These are phyloP conservation scores for Diatrype stigma DNA, from an alignment of 2,329 filamentous ascomycete species.

Conservation along the genomic window DNA sequence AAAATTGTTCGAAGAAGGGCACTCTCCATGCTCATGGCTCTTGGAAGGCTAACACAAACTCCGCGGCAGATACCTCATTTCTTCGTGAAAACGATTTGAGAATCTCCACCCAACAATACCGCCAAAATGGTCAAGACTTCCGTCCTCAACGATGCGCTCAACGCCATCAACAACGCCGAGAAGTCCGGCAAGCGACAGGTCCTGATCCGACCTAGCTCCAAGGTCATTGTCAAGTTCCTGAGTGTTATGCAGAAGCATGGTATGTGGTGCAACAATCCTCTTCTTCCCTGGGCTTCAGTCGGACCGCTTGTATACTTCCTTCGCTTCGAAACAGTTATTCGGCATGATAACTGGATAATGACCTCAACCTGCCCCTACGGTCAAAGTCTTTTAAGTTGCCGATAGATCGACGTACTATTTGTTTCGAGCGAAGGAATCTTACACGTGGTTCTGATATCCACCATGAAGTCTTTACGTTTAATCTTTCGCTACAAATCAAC, in stretches of 20 bases:
- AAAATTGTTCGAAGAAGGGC: constrained; percentile 46
- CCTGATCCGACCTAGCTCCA: constrained; percentile 94
- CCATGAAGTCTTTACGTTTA: constrained; percentile 87
- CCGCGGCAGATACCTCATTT: constrained; percentile 62
- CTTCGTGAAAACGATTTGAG: constrained; percentile 59
- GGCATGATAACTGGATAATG: constrained; percentile 99
- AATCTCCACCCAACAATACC: constrained; percentile 64
- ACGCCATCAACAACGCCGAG: constrained; percentile 99
- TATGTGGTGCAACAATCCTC: constrained; percentile 51
- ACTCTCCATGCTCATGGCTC: constrained; percentile 65
- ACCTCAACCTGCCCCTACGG: constrained; percentile 72
- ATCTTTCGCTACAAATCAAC: constrained; percentile 77
- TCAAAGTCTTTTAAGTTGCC: constrained; percentile 99
- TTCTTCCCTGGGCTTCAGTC: constrained; percentile 4
- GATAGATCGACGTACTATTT: constrained; percentile 70
- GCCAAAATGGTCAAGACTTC: constrained; percentile 98
- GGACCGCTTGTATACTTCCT: constrained; percentile 1
- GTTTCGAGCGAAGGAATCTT: constrained; percentile 74
- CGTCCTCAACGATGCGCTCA: constrained; percentile 98
- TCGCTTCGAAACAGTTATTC: constrained; percentile 45
- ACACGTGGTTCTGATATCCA: constrained; percentile 81
- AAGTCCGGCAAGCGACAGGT: constrained; percentile 99
- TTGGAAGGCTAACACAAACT: constrained; percentile 56
- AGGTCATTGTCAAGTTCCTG: constrained; percentile 99
- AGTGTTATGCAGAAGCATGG: constrained; percentile 99